Conservation (phyloP, 1,284 basidiomycete genomes). For the Stereum hirsutum region DNA sequence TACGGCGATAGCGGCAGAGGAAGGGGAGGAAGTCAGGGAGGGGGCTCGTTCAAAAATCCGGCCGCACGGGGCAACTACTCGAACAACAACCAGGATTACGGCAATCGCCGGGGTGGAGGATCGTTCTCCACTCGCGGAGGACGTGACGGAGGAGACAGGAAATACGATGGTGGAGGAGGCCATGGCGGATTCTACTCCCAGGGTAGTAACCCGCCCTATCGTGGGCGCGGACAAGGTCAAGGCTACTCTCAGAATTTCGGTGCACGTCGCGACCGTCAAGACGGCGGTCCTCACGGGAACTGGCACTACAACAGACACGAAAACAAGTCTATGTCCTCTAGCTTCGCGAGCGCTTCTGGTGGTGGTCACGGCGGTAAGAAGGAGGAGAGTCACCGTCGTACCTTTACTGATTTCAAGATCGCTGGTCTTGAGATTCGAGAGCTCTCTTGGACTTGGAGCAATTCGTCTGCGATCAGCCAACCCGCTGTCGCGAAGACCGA, state of each 20-base stretch:
- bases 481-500: slow-evolving; percentile 11
- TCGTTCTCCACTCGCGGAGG: slow-evolving; percentile 44
- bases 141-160: too few species aligned
- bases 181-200: slow-evolving; percentile 19
- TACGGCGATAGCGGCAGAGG: slow-evolving; percentile 5
- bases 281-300: too few species aligned
- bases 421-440: slow-evolving; percentile 77
- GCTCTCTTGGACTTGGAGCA: slow-evolving; percentile 73
- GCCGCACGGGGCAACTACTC: slow-evolving; percentile 54
- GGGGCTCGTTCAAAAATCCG: slow-evolving; percentile 42
- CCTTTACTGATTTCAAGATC: slow-evolving; percentile 94
- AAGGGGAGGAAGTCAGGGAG: slow-evolving; percentile 23
- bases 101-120: slow-evolving; percentile 54
- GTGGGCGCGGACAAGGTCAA: slow-evolving; percentile 30
- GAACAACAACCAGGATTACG: slow-evolving; percentile 42
- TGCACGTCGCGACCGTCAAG: slow-evolving; percentile 41
- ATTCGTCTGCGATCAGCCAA: slow-evolving; percentile 30
- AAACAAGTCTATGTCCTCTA: slow-evolving; percentile 28
- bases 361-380: slow-evolving; percentile 50
- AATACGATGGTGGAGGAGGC: slow-evolving; percentile 27
- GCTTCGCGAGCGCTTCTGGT: slow-evolving; percentile 19
- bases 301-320: too few species aligned
- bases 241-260: slow-evolving; percentile 25
- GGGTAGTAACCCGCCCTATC: slow-evolving; percentile 23
- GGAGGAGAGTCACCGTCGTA: slow-evolving; percentile 74